Conservation (phyloP, 208 protist genomes). For the Wallacemonas sp. region DNA sequence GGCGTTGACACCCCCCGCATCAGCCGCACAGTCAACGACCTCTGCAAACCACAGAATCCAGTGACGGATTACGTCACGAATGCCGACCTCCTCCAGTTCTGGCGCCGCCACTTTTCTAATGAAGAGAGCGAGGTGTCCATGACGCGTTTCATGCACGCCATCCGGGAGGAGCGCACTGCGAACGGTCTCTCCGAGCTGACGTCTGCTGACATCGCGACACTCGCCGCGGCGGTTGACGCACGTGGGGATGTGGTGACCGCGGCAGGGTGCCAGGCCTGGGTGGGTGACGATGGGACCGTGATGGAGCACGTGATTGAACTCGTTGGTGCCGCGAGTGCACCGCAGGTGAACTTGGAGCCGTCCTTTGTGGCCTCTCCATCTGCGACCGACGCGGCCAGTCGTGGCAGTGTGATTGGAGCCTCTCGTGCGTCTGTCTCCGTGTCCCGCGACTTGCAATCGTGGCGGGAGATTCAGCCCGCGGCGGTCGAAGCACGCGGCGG, state of each 20-base stretch:
- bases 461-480: conserved; percentile 1
- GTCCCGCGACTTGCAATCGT: conserved; percentile 10
- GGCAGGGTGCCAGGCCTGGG: conserved; percentile 58
- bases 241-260: conserved; percentile 41
- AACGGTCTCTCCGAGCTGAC: conserved; percentile 14
- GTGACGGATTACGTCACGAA: conserved; percentile 79
- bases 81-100: conserved; percentile 62
- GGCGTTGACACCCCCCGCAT: conserved; percentile 89
- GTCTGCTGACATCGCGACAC: conserved; percentile 25
- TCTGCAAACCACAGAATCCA: conserved; percentile 76
- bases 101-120: conserved; percentile 62
- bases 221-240: conserved; percentile 37
- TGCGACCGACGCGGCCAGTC: background rate
- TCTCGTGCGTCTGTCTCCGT: background rate
- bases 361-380: conserved; percentile 8
- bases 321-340: conserved; percentile 10
- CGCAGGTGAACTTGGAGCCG: conserved; percentile 10
- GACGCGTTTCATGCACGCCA: conserved; percentile 44
- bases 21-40: conserved; percentile 61
- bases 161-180: conserved; percentile 24
- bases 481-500: background rate
- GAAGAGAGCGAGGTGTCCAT: conserved; percentile 67
- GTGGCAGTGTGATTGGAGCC: background rate
- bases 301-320: conserved; percentile 23
- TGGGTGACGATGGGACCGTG: conserved; percentile 46